Percentiles rank a stretch among this genome's conserved stretches.
Conservation (phyloP, 495 filamentous ascomycete genomes). For the Wilcoxina mikolae region DNA sequence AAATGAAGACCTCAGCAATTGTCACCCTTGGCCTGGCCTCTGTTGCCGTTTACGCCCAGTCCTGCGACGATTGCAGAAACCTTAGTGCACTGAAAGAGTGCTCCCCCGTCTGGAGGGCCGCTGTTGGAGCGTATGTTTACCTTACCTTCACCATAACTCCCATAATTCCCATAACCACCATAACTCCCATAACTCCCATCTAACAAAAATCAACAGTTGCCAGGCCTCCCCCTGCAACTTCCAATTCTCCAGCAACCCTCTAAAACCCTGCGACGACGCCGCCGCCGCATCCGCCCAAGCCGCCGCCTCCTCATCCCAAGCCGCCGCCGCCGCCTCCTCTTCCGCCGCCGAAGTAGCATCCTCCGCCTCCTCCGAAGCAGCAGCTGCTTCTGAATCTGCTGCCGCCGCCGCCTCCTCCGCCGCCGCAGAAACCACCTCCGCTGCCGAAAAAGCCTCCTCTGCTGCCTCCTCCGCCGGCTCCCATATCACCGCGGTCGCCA, state of each 20-base stretch:
- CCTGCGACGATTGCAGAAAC: conserved; percentile 15
- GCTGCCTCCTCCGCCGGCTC: conserved; percentile 5
- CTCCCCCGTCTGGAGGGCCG: conserved; percentile 20
- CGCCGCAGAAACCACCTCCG: conserved; percentile 6
- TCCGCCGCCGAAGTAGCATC: background rate
- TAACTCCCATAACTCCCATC: no score
- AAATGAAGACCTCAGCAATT: conserved; percentile 23
- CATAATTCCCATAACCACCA: no score
- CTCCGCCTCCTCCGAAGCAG: conserved; percentile 5
- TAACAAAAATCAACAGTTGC: no score
- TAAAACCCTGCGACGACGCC: conserved; percentile 6
- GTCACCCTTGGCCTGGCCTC: conserved; percentile 11
- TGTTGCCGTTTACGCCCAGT: conserved; percentile 13
- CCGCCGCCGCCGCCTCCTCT: conserved; percentile 8
- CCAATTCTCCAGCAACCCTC: conserved; percentile 6
- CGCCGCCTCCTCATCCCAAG: background rate
- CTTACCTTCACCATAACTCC: no score
- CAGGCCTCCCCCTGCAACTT: conserved; percentile 16
- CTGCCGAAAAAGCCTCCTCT: conserved; percentile 4
- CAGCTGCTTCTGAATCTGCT: background rate
- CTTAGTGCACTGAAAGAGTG: conserved; percentile 10
- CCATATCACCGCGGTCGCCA: conserved; percentile 1
- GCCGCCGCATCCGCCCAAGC: background rate
- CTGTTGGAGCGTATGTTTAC: conserved; percentile 18
- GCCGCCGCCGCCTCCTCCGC: conserved; percentile 4